Base-by-base conservation (phyloP, 1,139 yeast genomes). In the Blastobotrys elegans region DNA sequence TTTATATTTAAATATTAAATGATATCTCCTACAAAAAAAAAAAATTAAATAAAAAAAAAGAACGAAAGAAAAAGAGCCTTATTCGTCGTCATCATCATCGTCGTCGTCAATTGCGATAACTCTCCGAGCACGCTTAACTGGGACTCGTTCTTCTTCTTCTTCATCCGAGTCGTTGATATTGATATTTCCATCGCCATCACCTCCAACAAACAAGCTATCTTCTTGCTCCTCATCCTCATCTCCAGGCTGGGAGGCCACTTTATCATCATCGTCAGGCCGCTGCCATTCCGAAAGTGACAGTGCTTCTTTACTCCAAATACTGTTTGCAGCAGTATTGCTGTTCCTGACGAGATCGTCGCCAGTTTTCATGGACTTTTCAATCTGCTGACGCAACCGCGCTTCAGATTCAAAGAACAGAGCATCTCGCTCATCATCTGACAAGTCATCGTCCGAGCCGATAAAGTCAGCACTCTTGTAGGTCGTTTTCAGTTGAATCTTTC, bases 361-460 rank as follows among this genome's bases (percentile, higher is more conserved):
- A 16, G 27, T 29, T 10, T 14, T 10, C 22, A 41, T n/a, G 17
- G 14, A 16, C 7, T 21, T 2, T 55, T 22, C 17, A n/a, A 42
- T 24, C 18, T 16, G 11, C 18, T 36, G 42, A 6, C 48, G 48
- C 11, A 47, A 40, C 16, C 17, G 32, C 20, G 26, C 38, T 14
- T 84, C 94, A 51, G 79, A 71, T 40, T 67, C 80, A 59, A 77
- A 84, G 61, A 84, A 84, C 24, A 59, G 70, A 1, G 58, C 60
- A 50, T 76, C 80, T 46, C 71, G 59, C 48, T 82, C 89, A 16
- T 72, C 79, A 54, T 82, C 88, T 2, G 80, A 74, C 20, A 78
- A 84, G 56, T 83, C 88, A 58, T 83, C 90, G 0, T 86, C 80
- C 46, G 76, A 82, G 50, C 71, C 71, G 39, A 84, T 76, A 56